Evolutionary conservation across 129 eudicot genomes (phyloP).

Genomic region (Daucus carota): DH1_v3.0 NC_030383.2:7941501-7942000

Average conservation of each 20-base stretch:
- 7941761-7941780: conserved; percentile 51
- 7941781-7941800: conserved; percentile 48
- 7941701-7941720: conserved; percentile 55
- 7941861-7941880: conserved; percentile 60
- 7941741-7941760: conserved; percentile 34
- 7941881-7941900: conserved; percentile 63
- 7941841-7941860: conserved; percentile 72
- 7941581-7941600: conserved; percentile 54
- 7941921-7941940: conserved; percentile 74
- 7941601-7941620: conserved; percentile 72
- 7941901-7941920: conserved; percentile 59
- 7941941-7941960: conserved; percentile 63
- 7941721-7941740: conserved; percentile 79
- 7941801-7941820: conserved; percentile 57
- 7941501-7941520: conserved; percentile 46
- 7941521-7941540: conserved; percentile 48
- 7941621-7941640: conserved; percentile 36
- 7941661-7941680: conserved; percentile 66
- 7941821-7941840: conserved; percentile 78
- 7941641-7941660: conserved; percentile 37
- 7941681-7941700: conserved; percentile 86
- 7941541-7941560: conserved; percentile 22
- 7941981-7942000: conserved; percentile 66
- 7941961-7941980: conserved; percentile 64
- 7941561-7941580: conserved; percentile 50